Conservation (phyloP, 148 eudicot species). For the Chenopodium suecicum region DNA sequence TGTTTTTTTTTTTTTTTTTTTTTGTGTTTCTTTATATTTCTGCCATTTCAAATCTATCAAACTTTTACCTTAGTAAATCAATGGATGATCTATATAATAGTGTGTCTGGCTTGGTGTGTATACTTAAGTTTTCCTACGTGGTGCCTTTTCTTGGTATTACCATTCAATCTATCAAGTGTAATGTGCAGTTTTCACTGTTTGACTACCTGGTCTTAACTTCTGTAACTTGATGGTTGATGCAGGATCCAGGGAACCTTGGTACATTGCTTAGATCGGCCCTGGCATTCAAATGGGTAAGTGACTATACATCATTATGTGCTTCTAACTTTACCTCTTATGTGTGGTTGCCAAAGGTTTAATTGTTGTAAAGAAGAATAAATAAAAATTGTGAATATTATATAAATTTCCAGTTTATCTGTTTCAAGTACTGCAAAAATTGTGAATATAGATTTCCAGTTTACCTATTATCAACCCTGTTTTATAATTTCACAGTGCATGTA, state of each 20-base stretch:
- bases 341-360: neutral
- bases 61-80: neutral
- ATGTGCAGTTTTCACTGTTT: neutral
- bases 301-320: neutral
- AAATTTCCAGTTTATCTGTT: too few relatives aligned
- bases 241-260: conserved; percentile 99
- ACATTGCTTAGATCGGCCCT: conserved; percentile 86
- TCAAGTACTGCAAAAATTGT: too few relatives aligned
- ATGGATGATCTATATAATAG: neutral
- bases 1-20: neutral
- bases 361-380: neutral
- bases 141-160: neutral
- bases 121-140: neutral
- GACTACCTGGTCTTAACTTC: conserved; percentile 5
- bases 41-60: neutral
- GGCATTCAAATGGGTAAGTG: conserved; percentile 88
- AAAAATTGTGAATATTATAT: neutral
- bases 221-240: conserved; percentile 24
- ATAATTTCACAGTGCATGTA: neutral
- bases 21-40: neutral
- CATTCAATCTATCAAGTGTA: neutral
- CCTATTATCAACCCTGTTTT: too few relatives aligned
- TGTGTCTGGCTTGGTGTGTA: neutral
- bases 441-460: too few relatives aligned
- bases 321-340: neutral